Percentiles rank a stretch among this genome's conserved stretches.
Evolutionary conservation across 768 basidiomycete species (phyloP).

Genomic region (Amanita pseudoporphyria): DNA sequence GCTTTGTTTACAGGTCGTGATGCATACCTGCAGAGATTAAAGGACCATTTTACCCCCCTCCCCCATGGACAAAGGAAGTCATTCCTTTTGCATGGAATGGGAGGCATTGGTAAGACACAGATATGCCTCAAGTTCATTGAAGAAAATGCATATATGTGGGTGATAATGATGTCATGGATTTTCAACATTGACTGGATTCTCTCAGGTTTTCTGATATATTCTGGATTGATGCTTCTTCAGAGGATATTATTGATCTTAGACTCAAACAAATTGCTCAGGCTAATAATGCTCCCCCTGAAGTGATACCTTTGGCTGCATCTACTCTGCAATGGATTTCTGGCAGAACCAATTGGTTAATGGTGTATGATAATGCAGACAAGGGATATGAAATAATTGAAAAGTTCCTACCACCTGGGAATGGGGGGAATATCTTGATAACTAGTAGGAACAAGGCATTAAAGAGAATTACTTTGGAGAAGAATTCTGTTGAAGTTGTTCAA

Average conservation of each 20-base stretch:
- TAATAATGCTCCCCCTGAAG: neutral
- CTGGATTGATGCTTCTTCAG: constrained; percentile 15
- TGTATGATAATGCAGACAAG: constrained; percentile 14
- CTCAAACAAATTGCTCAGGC: constrained; percentile 3
- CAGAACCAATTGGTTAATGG: constrained; percentile 12
- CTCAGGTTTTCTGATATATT: constrained; percentile 12
- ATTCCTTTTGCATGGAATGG: constrained; percentile 14
- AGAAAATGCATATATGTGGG: neutral
- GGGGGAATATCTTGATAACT: constrained; percentile 13
- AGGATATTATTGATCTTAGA: constrained; percentile 5
- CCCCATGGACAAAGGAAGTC: neutral
- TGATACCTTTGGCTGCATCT: neutral
- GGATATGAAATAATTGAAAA: constrained; percentile 2
- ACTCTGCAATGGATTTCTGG: constrained; percentile 9
- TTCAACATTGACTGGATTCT: neutral
- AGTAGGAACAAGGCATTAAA: constrained; percentile 8
- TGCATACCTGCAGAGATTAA: constrained; percentile 5
- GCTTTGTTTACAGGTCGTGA: constrained; percentile 4
- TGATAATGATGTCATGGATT: neutral
- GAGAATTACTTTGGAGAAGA: constrained; percentile 2
- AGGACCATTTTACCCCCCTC: constrained; percentile 5
- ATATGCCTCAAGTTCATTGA: constrained; percentile 3
- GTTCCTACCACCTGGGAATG: constrained; percentile 10
- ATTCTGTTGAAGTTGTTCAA: constrained; percentile 5
- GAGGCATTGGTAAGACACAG: constrained; percentile 10